Evolutionary conservation across 176 grass and related monocot genomes (phyloP).

Genomic region (Zizania latifolia): DNA sequence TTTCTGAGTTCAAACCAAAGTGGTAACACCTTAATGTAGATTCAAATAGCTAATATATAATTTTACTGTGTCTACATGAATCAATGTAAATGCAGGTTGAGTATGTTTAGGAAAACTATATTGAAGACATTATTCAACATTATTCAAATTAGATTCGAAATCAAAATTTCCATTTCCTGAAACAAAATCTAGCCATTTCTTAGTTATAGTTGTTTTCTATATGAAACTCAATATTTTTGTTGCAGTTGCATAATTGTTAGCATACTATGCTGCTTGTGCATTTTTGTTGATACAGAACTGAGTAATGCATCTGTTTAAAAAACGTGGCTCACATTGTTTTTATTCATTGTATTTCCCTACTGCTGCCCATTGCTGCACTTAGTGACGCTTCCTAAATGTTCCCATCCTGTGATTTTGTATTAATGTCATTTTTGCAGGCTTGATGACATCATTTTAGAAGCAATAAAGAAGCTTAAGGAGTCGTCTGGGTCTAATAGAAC

Average conservation of each 20-base stretch:
- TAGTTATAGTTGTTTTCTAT: not conserved
- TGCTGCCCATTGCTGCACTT: slow-evolving; percentile 4
- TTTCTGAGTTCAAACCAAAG: not conserved
- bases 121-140: slow-evolving; percentile 6
- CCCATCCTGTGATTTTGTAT: slow-evolving; percentile 1
- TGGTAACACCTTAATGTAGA: not conserved
- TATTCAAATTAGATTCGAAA: not conserved
- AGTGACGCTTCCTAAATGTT: not conserved
- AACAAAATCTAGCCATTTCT: not conserved
- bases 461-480: slow-evolving; percentile 61
- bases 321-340: not conserved
- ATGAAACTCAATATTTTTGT: slow-evolving; percentile 23
- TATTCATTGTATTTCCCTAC: slow-evolving; percentile 18
- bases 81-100: not conserved
- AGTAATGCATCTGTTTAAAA: not conserved
- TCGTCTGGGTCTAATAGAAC: slow-evolving; percentile 64
- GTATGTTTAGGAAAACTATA: not conserved
- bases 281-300: slow-evolving; percentile 2
- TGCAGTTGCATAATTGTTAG: not conserved
- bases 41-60: slow-evolving; percentile 2
- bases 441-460: slow-evolving; percentile 82
- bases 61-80: not conserved
- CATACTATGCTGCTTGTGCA: not conserved
- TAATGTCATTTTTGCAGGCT: slow-evolving; percentile 40
- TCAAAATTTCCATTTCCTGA: not conserved